A percentile compares a stretch with the other conserved stretches of the same genome.
Conservation (phyloP, 306 rosid species). For the Lathyrus oleraceus region DNA sequence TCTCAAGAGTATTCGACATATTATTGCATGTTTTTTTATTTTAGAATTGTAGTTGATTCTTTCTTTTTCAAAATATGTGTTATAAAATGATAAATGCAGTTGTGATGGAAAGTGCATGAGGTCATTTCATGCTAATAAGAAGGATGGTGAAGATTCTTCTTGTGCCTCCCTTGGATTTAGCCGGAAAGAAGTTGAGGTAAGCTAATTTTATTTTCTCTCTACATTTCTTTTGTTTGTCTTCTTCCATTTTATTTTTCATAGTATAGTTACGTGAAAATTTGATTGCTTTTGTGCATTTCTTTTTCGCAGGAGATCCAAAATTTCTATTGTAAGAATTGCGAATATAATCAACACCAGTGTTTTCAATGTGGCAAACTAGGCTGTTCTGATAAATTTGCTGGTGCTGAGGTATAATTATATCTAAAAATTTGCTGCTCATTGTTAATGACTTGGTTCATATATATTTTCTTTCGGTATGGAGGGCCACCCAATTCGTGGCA, state of each 20-base stretch:
- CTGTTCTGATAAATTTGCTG: conserved; percentile 65
- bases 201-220: conserved; percentile 33
- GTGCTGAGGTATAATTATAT: conserved; percentile 72
- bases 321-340: conserved; percentile 78
- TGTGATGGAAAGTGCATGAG: conserved; percentile 97
- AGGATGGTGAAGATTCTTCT: conserved; percentile 57
- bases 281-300: conserved; percentile 22
- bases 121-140: conserved; percentile 75
- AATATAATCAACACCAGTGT: conserved; percentile 79
- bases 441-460: conserved; percentile 20
- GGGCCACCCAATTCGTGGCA: not conserved
- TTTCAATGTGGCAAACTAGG: conserved; percentile 84
- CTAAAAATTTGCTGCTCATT: conserved; percentile 14
- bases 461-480: conserved; percentile 1
- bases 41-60: conserved; percentile 2
- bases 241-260: conserved; percentile 26
- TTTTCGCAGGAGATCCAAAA: conserved; percentile 66
- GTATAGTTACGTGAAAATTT: conserved; percentile 15
- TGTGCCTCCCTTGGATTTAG: conserved; percentile 76
- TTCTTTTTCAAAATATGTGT: not conserved
- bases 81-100: conserved; percentile 47
- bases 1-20: not conserved
- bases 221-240: conserved; percentile 15
- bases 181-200: conserved; percentile 74
- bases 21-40: conserved; percentile 5